Evolutionary conservation across 805 yeast genomes (phyloP), one percentile per base, ranked within the genome.

Genomic region (Yarrowia sp.): DNA sequence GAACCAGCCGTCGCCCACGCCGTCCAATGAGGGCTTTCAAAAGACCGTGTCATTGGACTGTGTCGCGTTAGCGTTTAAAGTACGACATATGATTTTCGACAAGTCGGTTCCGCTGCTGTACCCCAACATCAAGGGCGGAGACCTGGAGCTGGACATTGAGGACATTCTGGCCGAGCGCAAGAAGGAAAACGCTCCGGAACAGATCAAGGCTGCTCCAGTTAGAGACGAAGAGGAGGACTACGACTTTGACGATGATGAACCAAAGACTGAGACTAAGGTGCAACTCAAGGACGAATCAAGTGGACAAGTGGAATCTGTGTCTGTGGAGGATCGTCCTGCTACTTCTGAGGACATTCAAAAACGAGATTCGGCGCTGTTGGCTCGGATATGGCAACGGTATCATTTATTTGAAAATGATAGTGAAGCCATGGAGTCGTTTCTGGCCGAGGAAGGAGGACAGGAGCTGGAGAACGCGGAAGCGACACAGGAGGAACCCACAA

Each of bases 401-500:
- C 90, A 87, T 71, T 80, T 82, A 53, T 86, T 87, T 72, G 92
- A 87, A 71, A 79, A 80, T 64, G 92, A 87, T 72, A 73, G 82
- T 64, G 96, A 90, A 63, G 89, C 92, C 1, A 79, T 90, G 64
- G 78, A 86, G 64, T 89, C 90, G 70, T 89, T 88, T 69, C 87
- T 90, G 65, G 96, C 92, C 73, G 82, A 88, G 71, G 85, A 88
- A 69, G 75, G 91, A 18, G 76, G 76, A 45, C 67, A 66, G 6
- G 73, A 72, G 14, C 68, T 69, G 39, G 64, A 45, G 4, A 18
- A 22, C 18, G 14, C 38, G 18, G 57, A 39, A 22, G 55, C 22
- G n/a, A 15, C 65, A 15, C 45, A 61, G 38, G 65, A 45, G 15
- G 64, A 32, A 39, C 64, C 50, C 65, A 51, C 69, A 58, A 44